Conservation (phyloP, 2,329 filamentous ascomycete species). For the Ustilaginoidea virens region DNA sequence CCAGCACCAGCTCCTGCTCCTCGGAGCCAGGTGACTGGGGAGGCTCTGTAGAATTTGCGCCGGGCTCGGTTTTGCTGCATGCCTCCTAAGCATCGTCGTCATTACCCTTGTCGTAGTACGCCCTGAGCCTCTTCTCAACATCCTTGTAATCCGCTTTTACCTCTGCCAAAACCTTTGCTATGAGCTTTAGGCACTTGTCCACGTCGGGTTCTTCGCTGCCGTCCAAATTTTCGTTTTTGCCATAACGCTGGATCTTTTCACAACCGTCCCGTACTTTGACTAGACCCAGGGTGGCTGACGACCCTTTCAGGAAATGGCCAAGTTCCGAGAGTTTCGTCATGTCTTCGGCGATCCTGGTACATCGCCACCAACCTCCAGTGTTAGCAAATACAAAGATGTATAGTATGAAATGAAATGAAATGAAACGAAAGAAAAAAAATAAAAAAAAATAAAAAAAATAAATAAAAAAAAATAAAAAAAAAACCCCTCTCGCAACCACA, state of each 20-base stretch:
- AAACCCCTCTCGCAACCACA: too few relatives aligned
- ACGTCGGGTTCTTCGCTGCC: constrained; percentile 53
- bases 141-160: constrained; percentile 67
- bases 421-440: too few relatives aligned
- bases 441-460: too few relatives aligned
- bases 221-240: constrained; percentile 65
- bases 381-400: too few relatives aligned
- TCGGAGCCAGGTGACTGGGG: neutral
- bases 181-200: constrained; percentile 51
- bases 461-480: too few relatives aligned
- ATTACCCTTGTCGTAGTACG: constrained; percentile 37
- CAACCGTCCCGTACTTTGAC: constrained; percentile 84
- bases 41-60: neutral
- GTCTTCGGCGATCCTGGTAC: constrained; percentile 45
- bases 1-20: neutral
- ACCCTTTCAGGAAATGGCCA: constrained; percentile 95
- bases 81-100: constrained; percentile 9
- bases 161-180: constrained; percentile 51
- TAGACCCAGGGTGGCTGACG: constrained; percentile 83
- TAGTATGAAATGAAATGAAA: too few relatives aligned
- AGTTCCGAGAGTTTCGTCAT: constrained; percentile 64
- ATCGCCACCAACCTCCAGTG: neutral
- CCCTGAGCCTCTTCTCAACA: constrained; percentile 52
- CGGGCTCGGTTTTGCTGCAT: neutral
- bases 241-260: constrained; percentile 92